Conservation (phyloP, 139 green algal genomes). For the Eudorina sp. region DNA sequence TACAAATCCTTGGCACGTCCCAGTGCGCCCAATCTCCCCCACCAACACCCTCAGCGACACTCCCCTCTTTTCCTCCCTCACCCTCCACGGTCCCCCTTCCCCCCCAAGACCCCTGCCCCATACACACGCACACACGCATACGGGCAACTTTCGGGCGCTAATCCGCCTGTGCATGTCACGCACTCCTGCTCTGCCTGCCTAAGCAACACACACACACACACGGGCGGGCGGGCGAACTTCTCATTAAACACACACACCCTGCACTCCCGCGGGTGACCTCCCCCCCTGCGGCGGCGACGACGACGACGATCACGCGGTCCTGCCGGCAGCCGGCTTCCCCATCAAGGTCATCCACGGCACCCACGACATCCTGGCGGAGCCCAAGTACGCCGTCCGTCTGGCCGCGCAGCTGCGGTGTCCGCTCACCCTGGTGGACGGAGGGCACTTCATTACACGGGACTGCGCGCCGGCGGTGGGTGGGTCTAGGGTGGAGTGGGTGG, state of each 20-base stretch:
- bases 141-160: too few relatives aligned
- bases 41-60: too few relatives aligned
- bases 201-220: too few relatives aligned
- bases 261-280: neutral
- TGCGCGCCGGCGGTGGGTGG: slow-evolving; percentile 54
- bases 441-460: slow-evolving; percentile 69
- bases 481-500: neutral
- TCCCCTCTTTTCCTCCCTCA: too few relatives aligned
- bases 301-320: neutral
- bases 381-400: slow-evolving; percentile 8
- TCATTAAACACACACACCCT: neutral
- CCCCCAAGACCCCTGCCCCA: too few relatives aligned
- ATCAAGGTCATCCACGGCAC: slow-evolving; percentile 47
- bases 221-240: too few relatives aligned
- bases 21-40: too few relatives aligned
- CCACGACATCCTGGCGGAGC: slow-evolving; percentile 19
- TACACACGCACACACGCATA: too few relatives aligned
- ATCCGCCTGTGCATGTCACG: neutral
- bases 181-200: neutral
- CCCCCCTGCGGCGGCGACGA: neutral
- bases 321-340: slow-evolving; percentile 15
- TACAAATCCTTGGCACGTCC: too few relatives aligned
- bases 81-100: too few relatives aligned
- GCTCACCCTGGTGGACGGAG: slow-evolving; percentile 63
- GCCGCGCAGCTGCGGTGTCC: neutral